Percentiles rank a stretch among this genome's conserved stretches.
These are phyloP conservation scores for Nosema bombycis DNA, from an alignment of 371 early-diverging fungal genomes.

Conservation along the genomic window DNA sequence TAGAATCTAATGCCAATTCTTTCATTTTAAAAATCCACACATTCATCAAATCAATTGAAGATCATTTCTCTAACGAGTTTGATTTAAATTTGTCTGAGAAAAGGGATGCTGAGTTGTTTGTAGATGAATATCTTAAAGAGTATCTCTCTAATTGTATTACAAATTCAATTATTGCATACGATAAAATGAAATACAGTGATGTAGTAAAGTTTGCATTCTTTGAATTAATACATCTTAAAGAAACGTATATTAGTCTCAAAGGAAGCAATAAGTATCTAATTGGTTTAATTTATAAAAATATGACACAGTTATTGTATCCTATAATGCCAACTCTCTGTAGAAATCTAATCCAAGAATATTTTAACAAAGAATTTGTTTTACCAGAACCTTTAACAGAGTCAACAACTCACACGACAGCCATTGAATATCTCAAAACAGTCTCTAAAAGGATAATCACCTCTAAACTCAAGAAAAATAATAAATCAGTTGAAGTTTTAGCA, in stretches of 20 bases:
- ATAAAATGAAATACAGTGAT: constrained; percentile 76
- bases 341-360: constrained; percentile 43
- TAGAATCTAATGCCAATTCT: constrained; percentile 85
- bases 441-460: constrained; percentile 18
- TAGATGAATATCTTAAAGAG: constrained; percentile 56
- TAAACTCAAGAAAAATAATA: constrained; percentile 21
- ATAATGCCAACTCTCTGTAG: constrained; percentile 43
- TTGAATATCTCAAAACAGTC: constrained; percentile 41
- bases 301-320: constrained; percentile 54
- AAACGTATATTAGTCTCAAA: constrained; percentile 65
- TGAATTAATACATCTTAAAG: constrained; percentile 78
- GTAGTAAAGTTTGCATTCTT: constrained; percentile 85
- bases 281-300: constrained; percentile 20
- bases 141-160: constrained; percentile 50
- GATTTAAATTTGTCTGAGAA: constrained; percentile 19
- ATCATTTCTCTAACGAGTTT: constrained; percentile 61
- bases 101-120: constrained; percentile 23
- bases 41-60: constrained; percentile 78
- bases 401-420: constrained; percentile 5
- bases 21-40: constrained; percentile 84
- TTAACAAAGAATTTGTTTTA: constrained; percentile 34
- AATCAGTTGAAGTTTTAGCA: constrained; percentile 39
- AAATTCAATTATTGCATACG: constrained; percentile 72
- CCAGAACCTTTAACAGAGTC: constrained; percentile 11
- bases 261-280: constrained; percentile 34